phyloP scores from a whole-genome alignment of 192 early-diverging fungal species.

The Jimgerdemannia flammicorona region DNA sequence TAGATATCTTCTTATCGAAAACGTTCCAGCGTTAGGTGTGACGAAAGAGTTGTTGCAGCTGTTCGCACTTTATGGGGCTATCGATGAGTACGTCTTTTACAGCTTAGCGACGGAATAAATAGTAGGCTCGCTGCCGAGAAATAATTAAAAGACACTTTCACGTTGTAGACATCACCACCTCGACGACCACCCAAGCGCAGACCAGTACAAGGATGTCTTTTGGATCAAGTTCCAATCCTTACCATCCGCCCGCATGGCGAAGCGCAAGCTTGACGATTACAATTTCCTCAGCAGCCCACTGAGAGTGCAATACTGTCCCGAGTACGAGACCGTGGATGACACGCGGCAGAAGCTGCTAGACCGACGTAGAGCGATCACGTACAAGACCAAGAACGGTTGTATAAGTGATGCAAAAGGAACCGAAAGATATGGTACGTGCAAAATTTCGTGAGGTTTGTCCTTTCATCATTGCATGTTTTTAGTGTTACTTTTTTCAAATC shows the following conservation, averaged over 20 bases:
- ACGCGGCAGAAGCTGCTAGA: slow-evolving; percentile 35
- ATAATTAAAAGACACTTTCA: not conserved
- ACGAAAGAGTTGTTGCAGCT: slow-evolving; percentile 17
- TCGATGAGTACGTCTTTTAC: slow-evolving; percentile 14
- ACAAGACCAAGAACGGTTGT: slow-evolving; percentile 10
- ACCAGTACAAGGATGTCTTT: slow-evolving; percentile 26
- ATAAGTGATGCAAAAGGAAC: slow-evolving; percentile 3
- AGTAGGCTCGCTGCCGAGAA: not conserved
- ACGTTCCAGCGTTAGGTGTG: slow-evolving; percentile 11
- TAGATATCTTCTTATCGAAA: slow-evolving; percentile 25
- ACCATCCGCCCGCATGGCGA: slow-evolving; percentile 24
- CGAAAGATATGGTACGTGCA: not conserved
- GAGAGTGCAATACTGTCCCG: slow-evolving; percentile 33
- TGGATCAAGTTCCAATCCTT: slow-evolving; percentile 21
- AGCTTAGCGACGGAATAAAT: not conserved
- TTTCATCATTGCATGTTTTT: too few species aligned
- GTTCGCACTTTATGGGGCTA: slow-evolving; percentile 15
- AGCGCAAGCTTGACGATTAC: slow-evolving; percentile 34
- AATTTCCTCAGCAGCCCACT: slow-evolving; percentile 29
- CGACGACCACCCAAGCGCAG: slow-evolving; percentile 15
- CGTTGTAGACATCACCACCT: slow-evolving; percentile 4
- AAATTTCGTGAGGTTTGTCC: not conserved
- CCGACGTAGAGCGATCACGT: slow-evolving; percentile 19
- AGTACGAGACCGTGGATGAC: slow-evolving; percentile 38
- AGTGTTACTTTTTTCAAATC: not conserved